A percentile compares a stretch with the other conserved stretches of the same genome.
Conservation (phyloP, 1,284 basidiomycete genomes). For the Vanrija sp. region DNA sequence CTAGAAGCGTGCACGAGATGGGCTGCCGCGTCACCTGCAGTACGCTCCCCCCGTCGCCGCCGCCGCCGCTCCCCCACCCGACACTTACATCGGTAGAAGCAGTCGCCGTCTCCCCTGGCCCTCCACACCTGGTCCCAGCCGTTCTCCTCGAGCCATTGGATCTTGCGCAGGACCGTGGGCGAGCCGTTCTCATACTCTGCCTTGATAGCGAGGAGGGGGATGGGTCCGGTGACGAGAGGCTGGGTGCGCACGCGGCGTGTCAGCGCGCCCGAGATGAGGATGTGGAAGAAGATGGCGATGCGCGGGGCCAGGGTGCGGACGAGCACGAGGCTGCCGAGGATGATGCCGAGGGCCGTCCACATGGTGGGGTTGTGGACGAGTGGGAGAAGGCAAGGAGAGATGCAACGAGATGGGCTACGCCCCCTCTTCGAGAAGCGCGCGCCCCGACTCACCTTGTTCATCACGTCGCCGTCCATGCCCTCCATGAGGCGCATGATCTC, state of each 20-base stretch:
- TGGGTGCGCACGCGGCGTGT: conserved; percentile 7
- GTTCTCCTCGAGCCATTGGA: conserved; percentile 58
- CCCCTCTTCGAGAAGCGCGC: background rate
- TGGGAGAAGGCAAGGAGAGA: too few species aligned
- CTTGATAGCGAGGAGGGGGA: conserved; percentile 40
- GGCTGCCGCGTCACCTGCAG: too few species aligned
- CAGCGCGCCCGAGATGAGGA: background rate
- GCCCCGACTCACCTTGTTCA: conserved; percentile 26
- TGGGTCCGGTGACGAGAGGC: conserved; percentile 48
- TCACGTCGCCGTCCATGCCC: conserved; percentile 36
- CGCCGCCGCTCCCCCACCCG: too few species aligned
- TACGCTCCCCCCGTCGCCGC: too few species aligned
- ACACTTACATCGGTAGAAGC: conserved; percentile 68
- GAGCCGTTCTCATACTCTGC: conserved; percentile 63
- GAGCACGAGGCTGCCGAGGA: too few species aligned
- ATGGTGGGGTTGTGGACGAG: too few species aligned
- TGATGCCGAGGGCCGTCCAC: too few species aligned
- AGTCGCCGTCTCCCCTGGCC: conserved; percentile 68
- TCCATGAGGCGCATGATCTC: conserved; percentile 48
- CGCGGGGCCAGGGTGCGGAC: background rate
- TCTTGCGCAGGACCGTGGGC: conserved; percentile 59
- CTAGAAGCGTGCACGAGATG: too few species aligned
- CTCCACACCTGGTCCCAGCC: conserved; percentile 64
- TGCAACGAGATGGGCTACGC: too few species aligned
- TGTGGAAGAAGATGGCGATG: background rate